Evolutionary conservation across 78 protist genomes (phyloP), one percentile per base, ranked within the genome.

Genomic region (Dictyostelium brefeldianum): DNA sequence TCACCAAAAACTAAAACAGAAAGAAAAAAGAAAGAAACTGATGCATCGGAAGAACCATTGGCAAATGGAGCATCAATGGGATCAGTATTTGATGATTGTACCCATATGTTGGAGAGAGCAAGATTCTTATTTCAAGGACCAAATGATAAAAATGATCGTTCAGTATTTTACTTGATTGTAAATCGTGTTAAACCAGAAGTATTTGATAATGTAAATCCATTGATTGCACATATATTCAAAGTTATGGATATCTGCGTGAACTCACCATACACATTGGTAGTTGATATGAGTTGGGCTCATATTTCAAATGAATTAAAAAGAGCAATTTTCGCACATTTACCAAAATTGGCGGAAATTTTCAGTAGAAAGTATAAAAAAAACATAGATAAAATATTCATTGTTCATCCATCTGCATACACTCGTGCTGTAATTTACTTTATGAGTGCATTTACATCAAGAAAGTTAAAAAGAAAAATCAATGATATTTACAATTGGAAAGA

Each of bases 261-360:
- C 53, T 46, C 80, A 14, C 48, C 90, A 0, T 92, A 92, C 27
- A 82, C 94, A 3, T 69, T 94, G 27, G 64, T 90, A 0, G 83
- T 94, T 18, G 96, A 94, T 62, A 94, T 94, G 96, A 77, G 90
- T 10, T 94, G 94, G 94, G 84, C 79, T 8, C 92, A 74, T 59
- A 36, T 89, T 29, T 70, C 96, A 7, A 14, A 57, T 17, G 92
- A 89, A 12, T 17, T 90, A 29, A 79, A 90, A 36, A 22, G 31
- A n/a, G 67, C 90, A 15, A 80, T 94, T 18, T 81, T 78, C 9
- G 67, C 87, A 1, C 90, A 90, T 85, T 53, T 94, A n/a, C 82
- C 87, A 43, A 81, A 73, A 20, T 51, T 94, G 56, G 73, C 92
- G 2, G 75, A 78, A n/a, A 67, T 89, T 0, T 87, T 94, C 51